Evolutionary conservation across 2,329 filamentous ascomycete genomes (phyloP).

Genomic region (Cordyceps tenuipes): DNA sequence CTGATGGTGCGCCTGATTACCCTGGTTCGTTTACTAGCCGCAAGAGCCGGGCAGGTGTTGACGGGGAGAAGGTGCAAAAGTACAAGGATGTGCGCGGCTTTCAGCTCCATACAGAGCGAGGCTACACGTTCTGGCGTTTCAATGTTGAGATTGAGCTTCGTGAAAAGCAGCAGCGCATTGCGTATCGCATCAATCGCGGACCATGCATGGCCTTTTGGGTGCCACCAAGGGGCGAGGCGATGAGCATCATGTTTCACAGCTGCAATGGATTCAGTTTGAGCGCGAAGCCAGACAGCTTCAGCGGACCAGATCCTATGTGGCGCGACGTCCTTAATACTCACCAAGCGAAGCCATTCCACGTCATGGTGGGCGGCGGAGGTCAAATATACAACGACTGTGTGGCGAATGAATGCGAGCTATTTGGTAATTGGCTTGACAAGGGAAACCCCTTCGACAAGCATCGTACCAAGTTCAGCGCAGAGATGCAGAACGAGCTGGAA

Average conservation of each 20-base stretch:
- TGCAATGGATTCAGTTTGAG: conserved; percentile 90
- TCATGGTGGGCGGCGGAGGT: conserved; percentile 95
- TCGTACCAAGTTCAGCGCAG: conserved; percentile 64
- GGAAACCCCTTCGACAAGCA: conserved; percentile 76
- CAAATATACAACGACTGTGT: conserved; percentile 93
- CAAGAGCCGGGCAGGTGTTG: conserved; percentile 45
- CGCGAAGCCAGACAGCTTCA: conserved; percentile 71
- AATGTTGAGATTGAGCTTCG: conserved; percentile 86
- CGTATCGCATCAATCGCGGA: conserved; percentile 90
- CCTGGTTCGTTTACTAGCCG: conserved; percentile 47
- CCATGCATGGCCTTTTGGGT: conserved; percentile 92
- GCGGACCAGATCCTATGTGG: conserved; percentile 93
- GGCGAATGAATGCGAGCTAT: conserved; percentile 64
- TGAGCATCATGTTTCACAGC: conserved; percentile 99
- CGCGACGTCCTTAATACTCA: conserved; percentile 90
- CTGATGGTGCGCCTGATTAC: conserved; percentile 37
- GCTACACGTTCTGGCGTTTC: conserved; percentile 95
- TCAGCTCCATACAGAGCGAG: conserved; percentile 74
- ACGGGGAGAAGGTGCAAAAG: conserved; percentile 74
- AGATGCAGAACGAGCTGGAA: conserved; percentile 85
- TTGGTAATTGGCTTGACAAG: conserved; percentile 76
- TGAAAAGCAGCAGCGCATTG: conserved; percentile 71
- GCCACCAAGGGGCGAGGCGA: conserved; percentile 69
- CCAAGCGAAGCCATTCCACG: conserved; percentile 86
- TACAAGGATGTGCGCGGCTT: conserved; percentile 77